phyloP scores from a whole-genome alignment of 257 asterid genomes.

The Thymus mandschuricus region DNA sequence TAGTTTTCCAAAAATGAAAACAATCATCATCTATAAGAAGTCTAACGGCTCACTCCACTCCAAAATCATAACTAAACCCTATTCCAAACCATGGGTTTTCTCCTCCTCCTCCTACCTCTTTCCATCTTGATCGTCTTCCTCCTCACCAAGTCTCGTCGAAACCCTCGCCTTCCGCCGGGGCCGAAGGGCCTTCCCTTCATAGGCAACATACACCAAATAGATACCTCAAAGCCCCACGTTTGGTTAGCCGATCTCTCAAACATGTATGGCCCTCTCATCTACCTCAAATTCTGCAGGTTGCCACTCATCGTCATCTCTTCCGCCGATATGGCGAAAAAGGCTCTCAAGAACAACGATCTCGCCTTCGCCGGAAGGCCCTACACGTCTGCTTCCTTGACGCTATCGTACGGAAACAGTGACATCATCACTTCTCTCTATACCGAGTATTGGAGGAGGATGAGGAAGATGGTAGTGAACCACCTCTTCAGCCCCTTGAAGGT shows the following conservation, averaged over 20 bases:
- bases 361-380: conserved; percentile 12
- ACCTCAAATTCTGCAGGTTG: neutral
- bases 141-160: neutral
- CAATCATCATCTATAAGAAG: no score
- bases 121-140: neutral
- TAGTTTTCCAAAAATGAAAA: no score
- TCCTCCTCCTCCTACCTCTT: neutral
- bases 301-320: conserved; percentile 2
- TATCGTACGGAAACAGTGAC: conserved; percentile 4
- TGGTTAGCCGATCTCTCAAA: neutral
- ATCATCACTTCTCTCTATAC: neutral
- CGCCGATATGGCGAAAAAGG: conserved; percentile 12
- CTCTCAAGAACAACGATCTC: conserved; percentile 12
- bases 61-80: no score
- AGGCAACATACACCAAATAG: neutral
- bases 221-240: neutral
- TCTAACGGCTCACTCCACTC: no score
- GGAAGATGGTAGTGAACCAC: conserved; percentile 20
- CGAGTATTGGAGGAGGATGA: conserved; percentile 23
- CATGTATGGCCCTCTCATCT: conserved; percentile 11
- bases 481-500: conserved; percentile 13
- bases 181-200: neutral
- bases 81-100: no score
- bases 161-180: neutral
- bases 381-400: neutral